Base-by-base conservation (phyloP, 805 yeast species). In the Lipomyces lipofer region DNA sequence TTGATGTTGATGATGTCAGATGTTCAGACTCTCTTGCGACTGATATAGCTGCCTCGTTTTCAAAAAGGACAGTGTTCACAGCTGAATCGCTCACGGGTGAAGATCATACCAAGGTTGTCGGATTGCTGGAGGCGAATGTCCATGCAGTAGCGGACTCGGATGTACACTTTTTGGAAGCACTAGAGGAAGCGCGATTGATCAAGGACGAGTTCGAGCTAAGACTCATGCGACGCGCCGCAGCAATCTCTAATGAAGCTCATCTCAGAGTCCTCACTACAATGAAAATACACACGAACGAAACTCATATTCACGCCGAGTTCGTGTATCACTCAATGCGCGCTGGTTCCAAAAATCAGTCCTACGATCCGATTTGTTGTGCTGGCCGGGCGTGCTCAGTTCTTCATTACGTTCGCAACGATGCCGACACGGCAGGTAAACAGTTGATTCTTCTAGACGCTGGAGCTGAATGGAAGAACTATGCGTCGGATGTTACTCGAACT, bases 301-400 rank as follows among this genome's bases (percentile, higher is more conserved):
- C 90, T 5, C 98, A 92, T 69, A 82, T 92, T 43, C 97, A 94
- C 66, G 99, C 98, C 1, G 98, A 94, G 69, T 92, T 94, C 69
- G 79, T 87, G 47, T 92, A 92, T 69, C 98, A 92, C 70, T 87
- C 96, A 1, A 78, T 89, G 56, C 83, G 98, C 64, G 97, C 92
- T 71, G 98, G 98, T 8, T 85, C 96, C 8, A 91, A 90, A 71
- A 73, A 80, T 64, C 88, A 84, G 70, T 84, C 96, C 13, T 92
- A 92, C 67, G 97, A 92, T 67, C 97, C 98, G 17, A 90, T 92
- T 52, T 92, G 98, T 69, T 91, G 99, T 66, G 80, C 95, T 2
- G 99, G 98, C 0, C 84, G 95, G 29, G 83, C 84, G 60, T 88
- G 96, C 69, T 88, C 96, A 13, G 89, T 97, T 1, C 77, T 92